Base-by-base conservation (phyloP, 169 alveolate species). In the Cryptosporidium felis region DNA sequence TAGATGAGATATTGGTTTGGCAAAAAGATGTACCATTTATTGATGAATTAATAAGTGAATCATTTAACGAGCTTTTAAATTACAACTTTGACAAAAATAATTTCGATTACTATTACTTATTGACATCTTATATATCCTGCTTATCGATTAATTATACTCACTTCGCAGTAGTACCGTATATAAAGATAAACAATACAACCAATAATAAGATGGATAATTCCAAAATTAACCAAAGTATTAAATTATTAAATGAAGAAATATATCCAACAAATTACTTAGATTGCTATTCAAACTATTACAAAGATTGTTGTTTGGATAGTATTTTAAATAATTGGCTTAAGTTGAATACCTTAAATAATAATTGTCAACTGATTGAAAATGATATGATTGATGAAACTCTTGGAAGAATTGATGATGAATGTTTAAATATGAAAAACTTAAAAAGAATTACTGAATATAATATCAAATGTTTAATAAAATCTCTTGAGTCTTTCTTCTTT, bases 21-120 rank as follows among this genome's bases (percentile, higher is more conserved):
- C 82, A 74, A 36, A 74, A 67, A 34, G 82, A 74, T n/a, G 28
- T 74, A 12, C 82, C 82, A 36, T 74, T 74, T 74, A 53, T 74
- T 51, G 23, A 32, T 34, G 74, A 74, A 5, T 47, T 74, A 9
- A 56, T 53, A 30, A 49, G 56, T 34, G 82, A 74, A 74, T 74
- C 82, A 8, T 56, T 32, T 18, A 74, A 74, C 23, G 82, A 74
- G 41, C 38, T 49, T 26, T 30, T 53, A 6, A 51, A 51, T 32
- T 53, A 51, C n/a, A 14, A 74, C 14, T 38, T 21, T 34, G 47
- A 51, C 26, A 51, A 30, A 36, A 56, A 36, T 38, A 38, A 51
- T 56, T 56, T 44, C 18, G 67, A 49, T 51, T 49, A 47, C 38
- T 56, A 49, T 14, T 51, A 51, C 21, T 34, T 74, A 28, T 53